Base-by-base conservation (phyloP, 495 filamentous ascomycete genomes). In the Friedmanniomyces endolithicus region DNA sequence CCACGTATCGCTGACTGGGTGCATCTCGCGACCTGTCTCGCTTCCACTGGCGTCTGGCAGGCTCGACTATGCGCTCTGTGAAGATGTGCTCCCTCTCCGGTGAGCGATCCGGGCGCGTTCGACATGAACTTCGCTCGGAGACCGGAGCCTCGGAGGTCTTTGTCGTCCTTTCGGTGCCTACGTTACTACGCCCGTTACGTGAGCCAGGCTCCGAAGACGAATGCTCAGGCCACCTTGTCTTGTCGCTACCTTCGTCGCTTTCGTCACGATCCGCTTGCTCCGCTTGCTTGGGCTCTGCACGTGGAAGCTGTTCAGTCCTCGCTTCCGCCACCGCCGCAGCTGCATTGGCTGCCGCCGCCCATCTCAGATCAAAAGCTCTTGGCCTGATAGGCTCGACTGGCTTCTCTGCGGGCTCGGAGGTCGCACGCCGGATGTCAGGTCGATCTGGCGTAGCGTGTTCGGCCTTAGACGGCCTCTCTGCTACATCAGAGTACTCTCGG, bases 11-110 rank as follows among this genome's bases (percentile, higher is more conserved):
- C 14, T 14, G 50, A 16, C 45, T 16, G n/a, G 22, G 16, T 6
- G 6, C 25, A 31, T 35, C 20, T 17, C 16, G 11, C 14, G 33
- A 11, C 17, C 14, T 24, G 16, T 25, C 27, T 14, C 37, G 35
- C 17, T 52, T 43, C 22, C n/a, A 43, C 17, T 35, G 41, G 1
- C 29, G 22, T 27, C 45, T 45, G 31, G 41, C 46, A 19, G 57
- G 57, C 34, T 50, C 19, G 12, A 60, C 52, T 17, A 51, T 44
- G 35, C 57, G 57, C 40, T 60, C 57, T 17, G 48, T 60, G 40
- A 55, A 48, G 17, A 51, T 51, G 25, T 60, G 51, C 31, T 60
- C 57, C 17, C 24, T 33, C 16, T 52, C 50, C 3, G 50, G 50
- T 22, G 50, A 33, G 17, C n/a, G n/a, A n/a, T n/a, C n/a, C n/a